Conservation (phyloP, 371 early-diverging fungal genomes). For the Rhizopus delemar region DNA sequence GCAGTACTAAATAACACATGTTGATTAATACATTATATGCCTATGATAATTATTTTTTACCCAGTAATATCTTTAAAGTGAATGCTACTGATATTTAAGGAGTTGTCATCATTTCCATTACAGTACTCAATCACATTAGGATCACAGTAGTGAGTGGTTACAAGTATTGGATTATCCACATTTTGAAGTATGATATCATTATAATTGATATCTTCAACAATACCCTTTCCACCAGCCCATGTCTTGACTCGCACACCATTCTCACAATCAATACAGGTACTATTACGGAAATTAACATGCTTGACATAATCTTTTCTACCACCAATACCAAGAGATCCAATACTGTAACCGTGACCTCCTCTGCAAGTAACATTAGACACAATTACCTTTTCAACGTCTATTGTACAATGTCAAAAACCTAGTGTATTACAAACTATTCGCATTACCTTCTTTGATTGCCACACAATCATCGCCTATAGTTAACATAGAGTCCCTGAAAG, state of each 20-base stretch:
- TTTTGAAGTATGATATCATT: constrained; percentile 21
- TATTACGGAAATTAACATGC: constrained; percentile 21
- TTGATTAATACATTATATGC: background rate
- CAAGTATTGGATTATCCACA: constrained; percentile 29
- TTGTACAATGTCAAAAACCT: no score
- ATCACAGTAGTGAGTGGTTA: constrained; percentile 30
- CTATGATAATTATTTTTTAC: constrained; percentile 7
- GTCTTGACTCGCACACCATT: constrained; percentile 47
- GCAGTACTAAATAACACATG: background rate
- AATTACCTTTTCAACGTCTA: constrained; percentile 25
- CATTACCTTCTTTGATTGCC: constrained; percentile 25
- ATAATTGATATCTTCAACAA: constrained; percentile 19
- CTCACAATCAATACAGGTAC: constrained; percentile 33
- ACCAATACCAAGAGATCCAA: constrained; percentile 41
- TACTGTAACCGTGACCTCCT: constrained; percentile 38
- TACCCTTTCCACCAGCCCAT: constrained; percentile 31
- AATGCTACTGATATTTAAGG: constrained; percentile 28
- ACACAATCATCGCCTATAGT: constrained; percentile 38
- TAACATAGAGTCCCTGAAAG: constrained; percentile 22
- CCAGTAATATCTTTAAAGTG: constrained; percentile 24
- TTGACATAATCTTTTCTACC: constrained; percentile 25
- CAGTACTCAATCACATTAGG: constrained; percentile 28
- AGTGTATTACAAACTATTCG: no score
- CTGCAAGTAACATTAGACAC: constrained; percentile 27
- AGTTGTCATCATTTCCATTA: constrained; percentile 14